Conservation (phyloP, 2,329 filamentous ascomycete genomes). For the Pyricularia grisea region DNA sequence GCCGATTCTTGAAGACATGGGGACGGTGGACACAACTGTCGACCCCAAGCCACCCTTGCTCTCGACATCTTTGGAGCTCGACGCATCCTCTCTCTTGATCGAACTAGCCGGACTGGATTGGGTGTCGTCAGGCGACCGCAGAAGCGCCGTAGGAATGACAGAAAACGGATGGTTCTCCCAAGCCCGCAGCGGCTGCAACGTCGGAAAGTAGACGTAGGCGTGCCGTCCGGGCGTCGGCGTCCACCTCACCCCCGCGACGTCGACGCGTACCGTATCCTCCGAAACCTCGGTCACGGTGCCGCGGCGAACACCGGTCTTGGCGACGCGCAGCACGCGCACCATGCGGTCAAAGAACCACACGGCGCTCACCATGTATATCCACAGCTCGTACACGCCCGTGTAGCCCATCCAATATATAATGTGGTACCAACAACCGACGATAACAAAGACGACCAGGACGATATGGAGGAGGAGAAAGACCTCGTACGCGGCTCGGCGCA, state of each 20-base stretch:
- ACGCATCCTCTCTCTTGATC: conserved; percentile 40
- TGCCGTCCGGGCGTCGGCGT: conserved; percentile 21
- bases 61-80: not conserved
- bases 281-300: conserved; percentile 18
- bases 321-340: conserved; percentile 26
- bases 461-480: conserved; percentile 24
- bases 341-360: conserved; percentile 32
- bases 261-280: conserved; percentile 28
- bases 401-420: conserved; percentile 13
- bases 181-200: conserved; percentile 22
- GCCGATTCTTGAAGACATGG: not conserved
- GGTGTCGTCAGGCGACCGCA: conserved; percentile 33
- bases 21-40: not conserved
- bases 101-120: conserved; percentile 24
- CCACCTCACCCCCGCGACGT: conserved; percentile 21
- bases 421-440: conserved; percentile 25
- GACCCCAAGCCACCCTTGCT: not conserved
- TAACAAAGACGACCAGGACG: conserved; percentile 20
- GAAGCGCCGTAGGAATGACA: conserved; percentile 19
- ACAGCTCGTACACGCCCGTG: conserved; percentile 1
- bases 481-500: conserved; percentile 30
- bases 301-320: conserved; percentile 23
- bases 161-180: conserved; percentile 51
- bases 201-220: conserved; percentile 40
- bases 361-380: conserved; percentile 14